Evolutionary conservation across 2,329 filamentous ascomycete species (phyloP).

Genomic region (Aspergillus fumigatiaffinis): DNA sequence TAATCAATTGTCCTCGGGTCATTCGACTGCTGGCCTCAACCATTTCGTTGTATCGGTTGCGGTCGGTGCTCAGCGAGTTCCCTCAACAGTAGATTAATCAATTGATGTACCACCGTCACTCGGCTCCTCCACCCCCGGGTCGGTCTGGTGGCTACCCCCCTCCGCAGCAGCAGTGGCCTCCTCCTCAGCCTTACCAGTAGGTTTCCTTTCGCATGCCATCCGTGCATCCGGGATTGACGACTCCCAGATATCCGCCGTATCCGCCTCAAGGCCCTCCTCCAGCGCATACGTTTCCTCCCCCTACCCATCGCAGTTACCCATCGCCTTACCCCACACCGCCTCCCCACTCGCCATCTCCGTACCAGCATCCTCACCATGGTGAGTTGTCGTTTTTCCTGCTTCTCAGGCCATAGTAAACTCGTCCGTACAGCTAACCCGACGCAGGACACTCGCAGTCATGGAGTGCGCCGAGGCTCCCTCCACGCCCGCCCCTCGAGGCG

Average conservation of each 20-base stretch:
- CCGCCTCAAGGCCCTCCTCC: constrained; percentile 4
- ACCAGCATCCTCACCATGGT: constrained; percentile 14
- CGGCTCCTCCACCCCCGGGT: constrained; percentile 10
- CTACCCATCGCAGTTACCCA: constrained; percentile 1
- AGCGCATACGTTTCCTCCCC: constrained; percentile 2
- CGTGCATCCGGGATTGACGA: not conserved
- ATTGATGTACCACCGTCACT: constrained; percentile 20
- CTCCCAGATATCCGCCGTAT: constrained; percentile 2
- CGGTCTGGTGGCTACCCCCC: constrained; percentile 13
- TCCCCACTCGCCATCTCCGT: constrained; percentile 9
- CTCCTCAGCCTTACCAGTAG: constrained; percentile 12
- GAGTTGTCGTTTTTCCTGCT: not conserved
- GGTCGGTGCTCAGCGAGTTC: not conserved
- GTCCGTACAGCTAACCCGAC: constrained; percentile 3
- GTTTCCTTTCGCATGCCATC: no score
- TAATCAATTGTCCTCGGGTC: no score
- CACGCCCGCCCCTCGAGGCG: constrained; percentile 61
- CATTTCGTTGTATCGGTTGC: not conserved
- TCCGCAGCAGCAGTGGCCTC: constrained; percentile 13
- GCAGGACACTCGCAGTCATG: constrained; percentile 50
- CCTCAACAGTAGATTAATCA: not conserved
- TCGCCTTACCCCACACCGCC: constrained; percentile 13
- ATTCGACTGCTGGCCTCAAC: not conserved
- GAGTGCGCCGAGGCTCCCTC: constrained; percentile 53
- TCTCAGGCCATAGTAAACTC: not conserved